Evolutionary conservation across 768 basidiomycete species (phyloP), one percentile per base, ranked within the genome.

Genomic region (Crepidotus variabilis): DNA sequence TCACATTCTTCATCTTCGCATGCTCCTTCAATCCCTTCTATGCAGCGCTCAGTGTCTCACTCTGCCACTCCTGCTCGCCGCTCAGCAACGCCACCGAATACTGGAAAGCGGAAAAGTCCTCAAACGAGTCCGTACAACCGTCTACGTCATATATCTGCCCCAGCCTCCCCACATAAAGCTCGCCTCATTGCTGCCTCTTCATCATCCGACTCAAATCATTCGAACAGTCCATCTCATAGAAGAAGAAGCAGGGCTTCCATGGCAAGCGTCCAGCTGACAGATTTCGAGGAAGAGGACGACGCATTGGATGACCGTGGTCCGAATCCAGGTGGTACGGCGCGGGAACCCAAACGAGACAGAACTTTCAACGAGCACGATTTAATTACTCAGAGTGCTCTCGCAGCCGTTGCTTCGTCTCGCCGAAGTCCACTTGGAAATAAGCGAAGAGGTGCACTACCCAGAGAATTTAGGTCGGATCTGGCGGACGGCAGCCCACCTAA

Each of bases 341-440:
- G 66, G 50, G 64, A 66, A 24, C 63, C 60, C 32, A 59, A 58
- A n/a, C 61, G 65, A 22, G 65, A 68, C 5, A 55, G 55, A 50
- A 67, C 60, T 23, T 57, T 61, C 20, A 65, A 54, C 49, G 67
- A 61, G 59, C 60, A 63, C 47, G 61, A 64, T 54, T 53, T 82
- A 62, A 72, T 86, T 32, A 78, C 79, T 1, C 75, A 78, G 23
- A 78, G 83, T 53, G 86, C 87, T 47, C 67, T 88, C 59, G 83
- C 80, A 46, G 81, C 85, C 33, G 80, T 86, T 43, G 80, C 83
- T 4, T 79, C 80, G 2, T 78, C 82, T 23, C 72, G 85, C 57
- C 72, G 77, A 54, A 84, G 81, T 60, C 80, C 81, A 9, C 71
- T 54, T 66, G 70, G 61, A 28, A 59, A 59, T 43, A 57, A 72